Conservation (phyloP, 2,329 filamentous ascomycete genomes). For the Ophiosphaerella narmari region DNA sequence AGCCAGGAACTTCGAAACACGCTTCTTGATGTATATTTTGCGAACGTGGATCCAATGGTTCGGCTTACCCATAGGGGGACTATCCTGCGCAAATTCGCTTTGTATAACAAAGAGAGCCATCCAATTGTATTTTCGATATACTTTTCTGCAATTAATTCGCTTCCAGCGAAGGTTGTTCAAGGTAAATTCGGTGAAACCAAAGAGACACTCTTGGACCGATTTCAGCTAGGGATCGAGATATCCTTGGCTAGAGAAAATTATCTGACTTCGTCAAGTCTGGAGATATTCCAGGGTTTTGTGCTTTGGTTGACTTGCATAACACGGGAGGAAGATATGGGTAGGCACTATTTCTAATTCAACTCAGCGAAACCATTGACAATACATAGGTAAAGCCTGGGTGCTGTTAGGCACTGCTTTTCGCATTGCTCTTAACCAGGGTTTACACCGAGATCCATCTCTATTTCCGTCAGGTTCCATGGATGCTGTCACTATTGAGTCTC, state of each 20-base stretch:
- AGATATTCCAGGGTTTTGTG: slow-evolving; percentile 45
- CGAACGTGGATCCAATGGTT: slow-evolving; percentile 45
- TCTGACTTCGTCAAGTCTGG: slow-evolving; percentile 43
- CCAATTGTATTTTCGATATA: slow-evolving; percentile 44
- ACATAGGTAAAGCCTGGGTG: slow-evolving; percentile 44
- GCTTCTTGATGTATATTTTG: slow-evolving; percentile 42
- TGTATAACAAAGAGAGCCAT: slow-evolving; percentile 35
- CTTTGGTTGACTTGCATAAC: slow-evolving; percentile 46
- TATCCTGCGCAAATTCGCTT: slow-evolving; percentile 32
- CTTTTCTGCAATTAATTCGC: slow-evolving; percentile 43
- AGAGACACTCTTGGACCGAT: slow-evolving; percentile 36
- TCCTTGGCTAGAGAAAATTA: slow-evolving; percentile 44
- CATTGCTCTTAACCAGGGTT: slow-evolving; percentile 44
- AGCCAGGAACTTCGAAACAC: slow-evolving; percentile 36
- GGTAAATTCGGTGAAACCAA: slow-evolving; percentile 40
- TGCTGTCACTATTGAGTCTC: slow-evolving; percentile 42
- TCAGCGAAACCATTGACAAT: slow-evolving; percentile 5
- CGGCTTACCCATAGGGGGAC: slow-evolving; percentile 44
- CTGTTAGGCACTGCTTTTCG: slow-evolving; percentile 44
- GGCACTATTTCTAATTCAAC: neutral
- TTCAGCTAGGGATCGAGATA: slow-evolving; percentile 43
- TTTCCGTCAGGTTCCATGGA: slow-evolving; percentile 45
- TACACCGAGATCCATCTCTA: slow-evolving; percentile 45
- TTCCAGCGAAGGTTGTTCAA: slow-evolving; percentile 35
- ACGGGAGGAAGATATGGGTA: slow-evolving; percentile 46